phyloP scores from a whole-genome alignment of 2,329 filamentous ascomycete species.

The Waltergamsia citrina region DNA sequence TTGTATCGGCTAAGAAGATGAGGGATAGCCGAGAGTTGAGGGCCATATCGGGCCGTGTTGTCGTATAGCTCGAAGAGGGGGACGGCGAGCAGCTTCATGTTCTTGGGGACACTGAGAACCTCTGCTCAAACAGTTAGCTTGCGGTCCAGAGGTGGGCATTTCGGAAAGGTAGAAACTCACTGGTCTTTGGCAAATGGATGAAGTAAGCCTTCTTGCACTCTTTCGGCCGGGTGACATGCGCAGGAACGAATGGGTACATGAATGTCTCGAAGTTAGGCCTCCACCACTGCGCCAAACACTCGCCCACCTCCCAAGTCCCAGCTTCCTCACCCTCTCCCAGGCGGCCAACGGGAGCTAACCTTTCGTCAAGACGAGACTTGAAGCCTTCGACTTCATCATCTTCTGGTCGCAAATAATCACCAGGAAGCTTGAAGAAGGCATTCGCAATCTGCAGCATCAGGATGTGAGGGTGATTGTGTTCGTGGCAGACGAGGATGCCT shows the following conservation, averaged over 20 bases:
- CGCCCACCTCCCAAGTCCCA: slow-evolving; percentile 82
- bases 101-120: slow-evolving; percentile 93
- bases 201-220: slow-evolving; percentile 99
- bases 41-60: slow-evolving; percentile 89
- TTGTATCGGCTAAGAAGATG: slow-evolving; percentile 92
- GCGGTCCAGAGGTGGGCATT: slow-evolving; percentile 3
- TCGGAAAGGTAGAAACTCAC: slow-evolving; percentile 38
- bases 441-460: slow-evolving; percentile 99
- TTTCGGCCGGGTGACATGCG: slow-evolving; percentile 92
- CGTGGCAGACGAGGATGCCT: slow-evolving; percentile 93
- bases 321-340: slow-evolving; percentile 81
- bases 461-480: slow-evolving; percentile 98
- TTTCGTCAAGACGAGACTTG: slow-evolving; percentile 84
- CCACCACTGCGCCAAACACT: slow-evolving; percentile 98
- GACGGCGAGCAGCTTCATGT: slow-evolving; percentile 97
- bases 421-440: slow-evolving; percentile 97
- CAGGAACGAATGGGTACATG: slow-evolving; percentile 98
- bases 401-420: slow-evolving; percentile 83
- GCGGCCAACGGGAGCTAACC: slow-evolving; percentile 83
- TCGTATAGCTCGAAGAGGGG: slow-evolving; percentile 97
- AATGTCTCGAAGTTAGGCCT: slow-evolving; percentile 98
- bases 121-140: slow-evolving; percentile 48
- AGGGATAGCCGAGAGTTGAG: slow-evolving; percentile 91
- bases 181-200: slow-evolving; percentile 85
- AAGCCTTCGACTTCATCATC: slow-evolving; percentile 94